Conservation (phyloP, 768 basidiomycete species). For the Tricholoma matsutake region DNA sequence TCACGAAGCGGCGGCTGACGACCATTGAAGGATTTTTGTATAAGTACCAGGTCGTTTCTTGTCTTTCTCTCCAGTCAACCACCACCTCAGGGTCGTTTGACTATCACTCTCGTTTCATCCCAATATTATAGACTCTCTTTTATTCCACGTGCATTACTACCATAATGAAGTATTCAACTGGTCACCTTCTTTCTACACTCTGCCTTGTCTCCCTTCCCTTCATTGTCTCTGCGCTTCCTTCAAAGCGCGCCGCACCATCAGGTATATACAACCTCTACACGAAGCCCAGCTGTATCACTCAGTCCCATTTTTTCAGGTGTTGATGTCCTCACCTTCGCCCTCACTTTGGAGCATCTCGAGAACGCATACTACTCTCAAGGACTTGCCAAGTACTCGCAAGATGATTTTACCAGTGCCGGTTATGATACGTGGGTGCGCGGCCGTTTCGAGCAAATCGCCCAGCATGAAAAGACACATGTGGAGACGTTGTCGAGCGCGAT, state of each 20-base stretch:
- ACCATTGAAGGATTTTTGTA: neutral
- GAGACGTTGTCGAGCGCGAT: slow-evolving; percentile 46
- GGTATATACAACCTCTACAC: neutral
- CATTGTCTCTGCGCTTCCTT: slow-evolving; percentile 4
- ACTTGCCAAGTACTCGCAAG: slow-evolving; percentile 38
- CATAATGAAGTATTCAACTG: slow-evolving; percentile 12
- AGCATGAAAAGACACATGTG: slow-evolving; percentile 51
- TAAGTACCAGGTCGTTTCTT: neutral
- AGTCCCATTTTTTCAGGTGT: slow-evolving; percentile 9
- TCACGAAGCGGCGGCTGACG: no score
- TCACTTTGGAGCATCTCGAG: slow-evolving; percentile 45
- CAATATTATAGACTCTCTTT: slow-evolving; percentile 1
- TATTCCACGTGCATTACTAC: neutral
- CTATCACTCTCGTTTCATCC: neutral
- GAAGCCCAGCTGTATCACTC: neutral
- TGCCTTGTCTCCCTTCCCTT: slow-evolving; percentile 6
- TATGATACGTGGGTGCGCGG: slow-evolving; percentile 44
- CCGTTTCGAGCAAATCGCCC: slow-evolving; percentile 46
- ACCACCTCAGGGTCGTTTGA: neutral
- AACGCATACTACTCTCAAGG: slow-evolving; percentile 39
- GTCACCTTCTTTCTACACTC: slow-evolving; percentile 1
- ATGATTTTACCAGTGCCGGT: slow-evolving; percentile 42
- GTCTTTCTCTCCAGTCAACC: neutral
- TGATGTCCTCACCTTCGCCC: slow-evolving; percentile 39
- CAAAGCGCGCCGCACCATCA: slow-evolving; percentile 1